Evolutionary conservation across 345 rosid genomes (phyloP), one percentile per base, ranked within the genome.

Genomic region (Schrenkiella parvula): DNA sequence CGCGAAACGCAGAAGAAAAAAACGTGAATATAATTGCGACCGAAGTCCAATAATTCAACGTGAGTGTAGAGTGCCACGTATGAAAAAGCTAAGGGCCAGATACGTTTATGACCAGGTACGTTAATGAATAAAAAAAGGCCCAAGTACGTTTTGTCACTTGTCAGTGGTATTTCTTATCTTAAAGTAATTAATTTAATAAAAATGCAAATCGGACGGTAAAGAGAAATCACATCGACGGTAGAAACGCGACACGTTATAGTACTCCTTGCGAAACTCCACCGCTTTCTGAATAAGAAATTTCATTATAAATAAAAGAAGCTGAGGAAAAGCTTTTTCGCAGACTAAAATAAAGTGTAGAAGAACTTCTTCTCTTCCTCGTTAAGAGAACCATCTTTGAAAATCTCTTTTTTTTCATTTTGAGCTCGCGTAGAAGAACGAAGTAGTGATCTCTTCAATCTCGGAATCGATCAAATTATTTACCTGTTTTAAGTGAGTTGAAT

Each of bases 71-170:
- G 18, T 54, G 71, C 57, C 76, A 54, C 47, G 58, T 73, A 6
- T 0, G 70, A 73, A 63, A 55, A 63, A 28, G 43, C 25, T 8
- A 6, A 44, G 58, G 72, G 48, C 72, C 66, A 73, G 71, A 73
- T 73, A 56, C 72, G 72, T 46, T 46, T 25, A 15, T 8, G 77
- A 46, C 58, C 66, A 73, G 71, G 60, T 73, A 57, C 66, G 26
- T 71, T 39, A 25, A 4, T 25, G 28, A 34, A 32, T 21, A 8
- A 51, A 50, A 53, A 51, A 43, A 53, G 39, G n/a, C 69, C 63
- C 63, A 37, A 21, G 12, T 23, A 58, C 68, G 61, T 32, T 37
- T 9, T 34, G 56, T 52, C 73, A 22, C 13, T 23, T 48, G 63
- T 64, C 64, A 52, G 74, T 51, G 70, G 34, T 26, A 60, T 68